Base-by-base conservation (phyloP, 2,329 filamentous ascomycete genomes). In the Penicillium sp. region DNA sequence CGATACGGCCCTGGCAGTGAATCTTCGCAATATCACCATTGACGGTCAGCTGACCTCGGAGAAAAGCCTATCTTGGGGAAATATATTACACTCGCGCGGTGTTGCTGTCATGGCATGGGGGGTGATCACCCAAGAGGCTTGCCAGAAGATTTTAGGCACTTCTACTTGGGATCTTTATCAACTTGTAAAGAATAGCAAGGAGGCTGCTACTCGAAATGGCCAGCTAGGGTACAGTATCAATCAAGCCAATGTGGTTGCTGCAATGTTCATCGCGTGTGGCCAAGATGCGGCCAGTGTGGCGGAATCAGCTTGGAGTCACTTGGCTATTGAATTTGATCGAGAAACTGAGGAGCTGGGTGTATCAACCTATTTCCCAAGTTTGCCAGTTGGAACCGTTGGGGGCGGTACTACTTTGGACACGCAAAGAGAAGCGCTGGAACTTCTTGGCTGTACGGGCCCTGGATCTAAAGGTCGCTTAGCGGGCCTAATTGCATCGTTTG, bases 51-150 rank as follows among this genome's bases (percentile, higher is more conserved):
- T 68, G 49, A 54, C 64, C 13, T 60, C 63, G 5, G 65, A 69
- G 21, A 71, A 72, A 39, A 70, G 67, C 22, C 56, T 66, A 5
- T 67, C 66, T 1, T 67, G 61, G 63, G 60, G 63, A 19, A 64
- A 67, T 46, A 59, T 67, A 4, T 46, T 54, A 27, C 55, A 62
- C 11, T 31, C 65, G 2, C 60, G 67, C 14, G 68, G 67, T 4
- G 62, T 71, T 1, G 57, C 65, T 44, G 68, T 69, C 14, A 47
- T 71, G 13, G 66, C 64, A 4, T 71, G 65, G 67, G 64, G 63
- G 4, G 65, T 49, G 14, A 48, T 69, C 26, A 56, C 64, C 6
- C 54, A 62, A 26, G 19, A 53, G 4, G 60, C 55, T 16, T 68
- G 63, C 49, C 47, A 55, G 42, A 51, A 55, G 8, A 57, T 65